These are phyloP conservation scores for Cucumis cinereus DNA, from an alignment of 306 rosid genomes.

Conservation along the genomic window DNA sequence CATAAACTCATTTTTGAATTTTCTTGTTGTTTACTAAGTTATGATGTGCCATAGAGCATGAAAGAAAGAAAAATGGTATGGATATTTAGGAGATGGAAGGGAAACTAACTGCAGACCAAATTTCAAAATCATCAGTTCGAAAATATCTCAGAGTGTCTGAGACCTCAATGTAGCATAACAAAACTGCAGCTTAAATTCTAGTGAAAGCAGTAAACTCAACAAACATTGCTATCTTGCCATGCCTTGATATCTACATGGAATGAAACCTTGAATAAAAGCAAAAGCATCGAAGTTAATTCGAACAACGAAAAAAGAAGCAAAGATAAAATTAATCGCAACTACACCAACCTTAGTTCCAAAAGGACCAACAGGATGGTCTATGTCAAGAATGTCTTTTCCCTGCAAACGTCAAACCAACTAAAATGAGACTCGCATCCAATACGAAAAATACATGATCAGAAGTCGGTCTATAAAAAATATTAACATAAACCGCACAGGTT, in stretches of 20 bases:
- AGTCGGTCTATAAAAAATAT: background rate
- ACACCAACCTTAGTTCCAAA: slow-evolving; percentile 31
- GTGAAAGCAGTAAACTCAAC: background rate
- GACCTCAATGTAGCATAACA: background rate
- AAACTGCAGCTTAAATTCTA: background rate
- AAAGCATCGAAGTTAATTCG: background rate
- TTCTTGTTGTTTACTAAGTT: background rate
- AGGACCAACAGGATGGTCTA: slow-evolving; percentile 30
- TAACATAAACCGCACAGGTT: background rate
- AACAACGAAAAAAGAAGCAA: background rate
- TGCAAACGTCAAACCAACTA: slow-evolving; percentile 10
- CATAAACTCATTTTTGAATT: too few relatives aligned
- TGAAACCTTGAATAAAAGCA: background rate
- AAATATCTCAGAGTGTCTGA: background rate
- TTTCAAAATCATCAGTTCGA: background rate
- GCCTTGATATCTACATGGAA: background rate
- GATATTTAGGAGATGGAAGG: background rate
- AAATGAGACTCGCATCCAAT: background rate
- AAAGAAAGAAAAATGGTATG: background rate
- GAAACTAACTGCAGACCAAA: background rate
- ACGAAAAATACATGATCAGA: background rate
- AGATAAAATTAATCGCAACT: background rate
- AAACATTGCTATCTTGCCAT: background rate
- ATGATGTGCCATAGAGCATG: background rate
- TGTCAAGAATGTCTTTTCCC: slow-evolving; percentile 33